Conservation (phyloP, 2,329 filamentous ascomycete species). For the Orbilia quercus region DNA sequence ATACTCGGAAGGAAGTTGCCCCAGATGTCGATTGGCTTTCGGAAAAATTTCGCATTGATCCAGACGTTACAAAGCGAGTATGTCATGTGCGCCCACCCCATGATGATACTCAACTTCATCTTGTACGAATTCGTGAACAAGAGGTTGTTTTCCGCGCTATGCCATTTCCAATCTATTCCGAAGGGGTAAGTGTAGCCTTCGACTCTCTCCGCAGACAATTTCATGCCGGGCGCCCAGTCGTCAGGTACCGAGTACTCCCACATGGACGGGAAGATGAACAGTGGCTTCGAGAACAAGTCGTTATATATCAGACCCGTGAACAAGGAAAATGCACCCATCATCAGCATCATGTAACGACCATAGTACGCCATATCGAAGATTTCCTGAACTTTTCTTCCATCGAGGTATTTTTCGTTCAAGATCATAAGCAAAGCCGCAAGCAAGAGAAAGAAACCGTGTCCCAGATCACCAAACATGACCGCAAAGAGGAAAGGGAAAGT, state of each 20-base stretch:
- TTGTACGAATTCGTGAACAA: constrained; percentile 99
- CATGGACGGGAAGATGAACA: constrained; percentile 87
- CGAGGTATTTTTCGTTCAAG: constrained; percentile 88
- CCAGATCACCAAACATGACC: constrained; percentile 99
- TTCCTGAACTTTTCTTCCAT: constrained; percentile 90
- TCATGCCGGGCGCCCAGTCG: constrained; percentile 73
- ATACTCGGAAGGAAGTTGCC: constrained; percentile 97
- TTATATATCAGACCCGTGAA: constrained; percentile 98
- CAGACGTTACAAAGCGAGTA: constrained; percentile 94
- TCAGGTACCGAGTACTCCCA: constrained; percentile 82
- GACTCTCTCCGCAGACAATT: constrained; percentile 75
- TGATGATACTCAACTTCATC: constrained; percentile 99
- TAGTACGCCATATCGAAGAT: constrained; percentile 99
- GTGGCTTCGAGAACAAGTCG: constrained; percentile 92
- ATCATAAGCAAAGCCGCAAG: constrained; percentile 89
- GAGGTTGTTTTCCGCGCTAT: constrained; percentile 92
- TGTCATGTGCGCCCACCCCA: constrained; percentile 98
- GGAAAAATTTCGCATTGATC: constrained; percentile 94
- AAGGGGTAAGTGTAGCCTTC: constrained; percentile 90
- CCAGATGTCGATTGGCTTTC: constrained; percentile 93
- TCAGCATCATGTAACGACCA: constrained; percentile 95
- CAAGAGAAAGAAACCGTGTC: constrained; percentile 91
- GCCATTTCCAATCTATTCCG: constrained; percentile 95
- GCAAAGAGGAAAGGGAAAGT: constrained; percentile 99
- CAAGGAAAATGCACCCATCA: constrained; percentile 97